Base-by-base conservation (phyloP, 345 rosid genomes). In the Ricinus communis region DNA sequence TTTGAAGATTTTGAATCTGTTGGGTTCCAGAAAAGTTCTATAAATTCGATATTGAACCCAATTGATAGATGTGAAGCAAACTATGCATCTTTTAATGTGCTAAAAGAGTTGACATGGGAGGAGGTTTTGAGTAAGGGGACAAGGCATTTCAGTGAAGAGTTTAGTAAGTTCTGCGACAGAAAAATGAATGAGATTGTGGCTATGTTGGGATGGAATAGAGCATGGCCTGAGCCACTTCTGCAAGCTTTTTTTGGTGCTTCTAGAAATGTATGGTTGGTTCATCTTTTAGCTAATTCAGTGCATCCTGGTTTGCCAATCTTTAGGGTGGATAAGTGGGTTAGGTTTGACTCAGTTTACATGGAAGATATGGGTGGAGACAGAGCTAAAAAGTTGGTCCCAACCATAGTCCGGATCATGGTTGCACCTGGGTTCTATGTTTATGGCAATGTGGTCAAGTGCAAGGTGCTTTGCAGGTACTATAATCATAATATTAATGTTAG, bases 381-480 rank as follows among this genome's bases (percentile, higher is more conserved):
- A 57, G 88, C 85, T 2, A 80, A 71, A 76, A 80, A 83, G 70
- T 28, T 89, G 81, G 80, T 79, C 33, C 87, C 93, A 16, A 55
- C 74, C 74, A 31, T 51, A 80, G 93, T 92, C 65, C 82, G 90
- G 77, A 79, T 83, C 68, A 90, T 95, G 99, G 90, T 87, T 14
- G 84, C 92, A 31, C 99, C 99, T 0, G 99, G 99, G 62, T 95
- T 95, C 79, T 89, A 92, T 71, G 94, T 95, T 8, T 89, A 82
- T 64, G 88, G 85, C 62, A 88, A 84, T 61, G 90, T 85, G 80
- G 82, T 95, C 79, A 92, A 90, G 89, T 90, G 97, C 85, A 89
- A 90, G 82, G 99, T 89, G 40, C 77, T 92, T 36, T 90, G 99
- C 85, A 83, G 90, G 86, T 84, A 90, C 79, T 41, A 74, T 74